Evolutionary conservation across 2,329 filamentous ascomycete genomes (phyloP).

Genomic region (Aureobasidium sp.): DNA sequence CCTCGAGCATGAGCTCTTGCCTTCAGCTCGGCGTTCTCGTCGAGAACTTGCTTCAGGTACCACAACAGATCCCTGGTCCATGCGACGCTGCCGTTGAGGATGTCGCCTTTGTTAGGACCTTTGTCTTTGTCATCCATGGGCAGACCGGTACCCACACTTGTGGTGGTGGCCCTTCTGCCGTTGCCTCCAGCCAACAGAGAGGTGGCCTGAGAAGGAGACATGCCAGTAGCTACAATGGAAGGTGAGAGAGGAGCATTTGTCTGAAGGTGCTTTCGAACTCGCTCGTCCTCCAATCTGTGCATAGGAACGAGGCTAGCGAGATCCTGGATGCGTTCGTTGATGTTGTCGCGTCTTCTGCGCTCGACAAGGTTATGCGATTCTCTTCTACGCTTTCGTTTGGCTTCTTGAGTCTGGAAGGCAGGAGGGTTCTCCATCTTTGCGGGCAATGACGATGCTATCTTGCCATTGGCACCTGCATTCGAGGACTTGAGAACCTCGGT

Average conservation of each 20-base stretch:
- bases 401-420: conserved; percentile 72
- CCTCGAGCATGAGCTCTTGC: conserved; percentile 67
- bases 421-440: conserved; percentile 49
- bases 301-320: conserved; percentile 86
- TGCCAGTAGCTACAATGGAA: conserved; percentile 62
- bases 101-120: conserved; percentile 96
- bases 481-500: conserved; percentile 78
- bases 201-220: conserved; percentile 68
- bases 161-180: conserved; percentile 61
- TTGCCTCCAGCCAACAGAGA: conserved; percentile 81
- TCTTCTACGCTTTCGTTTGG: conserved; percentile 81
- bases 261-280: conserved; percentile 87
- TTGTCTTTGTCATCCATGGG: conserved; percentile 97
- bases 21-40: conserved; percentile 80
- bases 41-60: conserved; percentile 82
- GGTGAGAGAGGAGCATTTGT: conserved; percentile 88
- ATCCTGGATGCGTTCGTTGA: conserved; percentile 97
- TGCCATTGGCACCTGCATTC: conserved; percentile 48
- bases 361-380: conserved; percentile 97
- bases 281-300: conserved; percentile 92
- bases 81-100: conserved; percentile 91
- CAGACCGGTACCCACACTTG: conserved; percentile 80
- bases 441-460: conserved; percentile 60
- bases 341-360: conserved; percentile 89
- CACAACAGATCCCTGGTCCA: conserved; percentile 99